These are phyloP conservation scores for Haplosporangium sp. DNA, from an alignment of 371 early-diverging fungal genomes.

Conservation along the genomic window DNA sequence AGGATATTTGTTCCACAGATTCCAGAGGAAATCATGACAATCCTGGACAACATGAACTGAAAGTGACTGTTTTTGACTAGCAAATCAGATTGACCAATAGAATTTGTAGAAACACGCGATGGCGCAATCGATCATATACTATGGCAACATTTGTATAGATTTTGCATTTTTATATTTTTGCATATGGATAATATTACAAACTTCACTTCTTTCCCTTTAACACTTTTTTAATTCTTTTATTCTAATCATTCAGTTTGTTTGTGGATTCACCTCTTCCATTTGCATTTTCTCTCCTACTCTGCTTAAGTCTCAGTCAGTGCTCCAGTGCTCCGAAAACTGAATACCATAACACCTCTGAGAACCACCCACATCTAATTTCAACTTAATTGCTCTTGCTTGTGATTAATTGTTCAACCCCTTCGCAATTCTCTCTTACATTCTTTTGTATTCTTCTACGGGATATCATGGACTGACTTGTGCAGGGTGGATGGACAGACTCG, in stretches of 20 bases:
- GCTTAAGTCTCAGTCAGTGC: too few relatives aligned
- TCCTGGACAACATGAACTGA: slow-evolving; percentile 17
- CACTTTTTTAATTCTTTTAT: too few relatives aligned
- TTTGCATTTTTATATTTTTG: too few relatives aligned
- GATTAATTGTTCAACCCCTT: too few relatives aligned
- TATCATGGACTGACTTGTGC: neutral
- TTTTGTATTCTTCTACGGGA: neutral
- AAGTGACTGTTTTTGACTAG: neutral
- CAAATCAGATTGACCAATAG: slow-evolving; percentile 12
- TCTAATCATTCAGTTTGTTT: too few relatives aligned
- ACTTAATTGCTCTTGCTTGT: too few relatives aligned
- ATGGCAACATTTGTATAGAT: neutral
- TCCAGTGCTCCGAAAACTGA: too few relatives aligned
- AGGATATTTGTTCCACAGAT: slow-evolving; percentile 41
- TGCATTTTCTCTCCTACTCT: too few relatives aligned
- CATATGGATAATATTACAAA: neutral
- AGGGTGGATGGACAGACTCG: neutral
- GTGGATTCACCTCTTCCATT: too few relatives aligned
- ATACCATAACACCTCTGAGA: too few relatives aligned
- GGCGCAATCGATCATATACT: slow-evolving; percentile 12
- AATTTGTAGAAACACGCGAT: slow-evolving; percentile 11
- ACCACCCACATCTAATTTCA: too few relatives aligned
- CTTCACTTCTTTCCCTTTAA: neutral
- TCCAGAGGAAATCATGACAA: slow-evolving; percentile 45
- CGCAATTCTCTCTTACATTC: neutral